Evolutionary conservation across 129 eudicot species (phyloP).

Genomic region (Artemisia tridentata): DNA sequence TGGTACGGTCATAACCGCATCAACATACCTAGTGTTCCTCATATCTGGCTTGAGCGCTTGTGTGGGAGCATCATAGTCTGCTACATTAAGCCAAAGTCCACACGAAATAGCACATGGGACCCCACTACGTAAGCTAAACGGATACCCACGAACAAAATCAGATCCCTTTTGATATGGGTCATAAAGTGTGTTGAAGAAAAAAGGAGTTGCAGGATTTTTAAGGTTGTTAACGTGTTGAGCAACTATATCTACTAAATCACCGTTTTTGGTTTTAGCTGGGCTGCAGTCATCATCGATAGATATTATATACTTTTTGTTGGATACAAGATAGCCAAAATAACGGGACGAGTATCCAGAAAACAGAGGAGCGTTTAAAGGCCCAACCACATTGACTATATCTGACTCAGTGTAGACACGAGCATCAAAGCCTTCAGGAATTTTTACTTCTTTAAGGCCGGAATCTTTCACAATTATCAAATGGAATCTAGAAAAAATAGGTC

Average conservation of each 20-base stretch:
- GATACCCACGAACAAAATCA: constrained; percentile 97
- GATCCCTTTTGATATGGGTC: constrained; percentile 90
- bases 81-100: constrained; percentile 92
- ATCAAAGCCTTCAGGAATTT: constrained; percentile 67
- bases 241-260: constrained; percentile 58
- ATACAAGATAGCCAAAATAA: constrained; percentile 90
- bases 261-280: constrained; percentile 74
- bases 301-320: constrained; percentile 64
- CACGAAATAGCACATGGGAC: constrained; percentile 82
- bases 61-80: constrained; percentile 96
- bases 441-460: constrained; percentile 73
- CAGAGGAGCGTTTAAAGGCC: constrained; percentile 46
- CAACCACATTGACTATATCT: constrained; percentile 58
- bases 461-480: constrained; percentile 90
- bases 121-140: constrained; percentile 85
- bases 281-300: constrained; percentile 85
- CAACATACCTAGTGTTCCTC: constrained; percentile 72
- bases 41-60: constrained; percentile 77
- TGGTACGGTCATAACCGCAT: constrained; percentile 92
- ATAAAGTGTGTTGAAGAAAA: constrained; percentile 90
- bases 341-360: constrained; percentile 93
- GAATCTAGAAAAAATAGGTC: constrained; percentile 73
- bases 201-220: constrained; percentile 85
- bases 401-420: constrained; percentile 56
- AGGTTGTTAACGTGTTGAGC: constrained; percentile 78